Evolutionary conservation across 306 rosid genomes (phyloP).

Genomic region (Corylus avellana): DNA sequence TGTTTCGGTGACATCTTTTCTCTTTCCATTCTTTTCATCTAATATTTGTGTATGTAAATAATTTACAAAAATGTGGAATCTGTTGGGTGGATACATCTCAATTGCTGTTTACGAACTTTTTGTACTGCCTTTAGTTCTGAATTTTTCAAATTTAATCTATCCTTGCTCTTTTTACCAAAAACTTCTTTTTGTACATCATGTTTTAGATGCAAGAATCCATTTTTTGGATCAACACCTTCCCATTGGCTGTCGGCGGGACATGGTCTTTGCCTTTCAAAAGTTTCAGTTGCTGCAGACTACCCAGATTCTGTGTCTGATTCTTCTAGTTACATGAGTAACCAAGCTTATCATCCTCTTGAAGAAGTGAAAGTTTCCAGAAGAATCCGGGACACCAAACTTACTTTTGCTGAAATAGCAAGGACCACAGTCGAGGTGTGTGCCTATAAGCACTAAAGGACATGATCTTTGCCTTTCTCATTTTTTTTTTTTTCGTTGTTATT

Average conservation of each 20-base stretch:
- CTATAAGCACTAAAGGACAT: constrained; percentile 3
- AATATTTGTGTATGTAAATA: constrained; percentile 19
- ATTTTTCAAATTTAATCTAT: constrained; percentile 5
- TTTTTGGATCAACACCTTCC: constrained; percentile 52
- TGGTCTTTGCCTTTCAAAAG: constrained; percentile 69
- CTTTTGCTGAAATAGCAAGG: constrained; percentile 79
- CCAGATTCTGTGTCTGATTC: constrained; percentile 90
- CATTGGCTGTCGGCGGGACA: constrained; percentile 68
- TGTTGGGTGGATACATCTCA: constrained; percentile 9
- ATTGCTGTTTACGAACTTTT: constrained; percentile 13
- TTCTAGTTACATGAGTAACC: constrained; percentile 49
- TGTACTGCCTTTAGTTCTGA: constrained; percentile 8
- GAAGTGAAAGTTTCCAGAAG: constrained; percentile 58
- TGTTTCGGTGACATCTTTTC: constrained; percentile 4
- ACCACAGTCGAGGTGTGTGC: constrained; percentile 77
- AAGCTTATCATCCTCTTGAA: constrained; percentile 91
- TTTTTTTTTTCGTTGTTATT: no score
- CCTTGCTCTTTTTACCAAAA: constrained; percentile 20
- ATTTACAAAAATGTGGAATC: constrained; percentile 1
- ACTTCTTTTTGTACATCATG: constrained; percentile 4
- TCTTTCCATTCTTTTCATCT: constrained; percentile 19
- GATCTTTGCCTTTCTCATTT: no score
- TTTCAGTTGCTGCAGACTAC: constrained; percentile 86
- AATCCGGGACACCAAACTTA: constrained; percentile 62
- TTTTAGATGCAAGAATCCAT: constrained; percentile 62